These are phyloP conservation scores for Aspergillus neoniger DNA, from an alignment of 2,329 filamentous ascomycete genomes.

Conservation along the genomic window DNA sequence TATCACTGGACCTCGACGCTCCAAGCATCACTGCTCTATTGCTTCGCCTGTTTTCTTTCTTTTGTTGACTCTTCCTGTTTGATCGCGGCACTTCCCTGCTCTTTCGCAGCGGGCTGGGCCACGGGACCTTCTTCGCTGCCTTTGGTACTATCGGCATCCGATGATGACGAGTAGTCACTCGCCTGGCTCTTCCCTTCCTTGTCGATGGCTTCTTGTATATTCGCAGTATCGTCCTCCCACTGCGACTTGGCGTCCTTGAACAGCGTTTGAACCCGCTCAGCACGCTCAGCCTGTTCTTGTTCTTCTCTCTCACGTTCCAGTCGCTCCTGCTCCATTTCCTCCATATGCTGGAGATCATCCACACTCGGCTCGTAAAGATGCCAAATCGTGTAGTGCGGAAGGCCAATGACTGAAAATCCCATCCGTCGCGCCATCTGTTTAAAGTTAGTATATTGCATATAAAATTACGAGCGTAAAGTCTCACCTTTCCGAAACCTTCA, in stretches of 20 bases:
- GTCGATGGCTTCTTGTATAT: constrained; percentile 69
- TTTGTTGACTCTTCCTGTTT: neutral
- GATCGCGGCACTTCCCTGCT: neutral
- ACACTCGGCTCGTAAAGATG: constrained; percentile 99
- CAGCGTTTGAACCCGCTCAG: constrained; percentile 76
- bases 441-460: constrained; percentile 18
- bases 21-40: neutral
- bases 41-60: constrained; percentile 6
- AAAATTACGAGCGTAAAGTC: constrained; percentile 17
- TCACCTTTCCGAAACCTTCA: constrained; percentile 95
- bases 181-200: constrained; percentile 51
- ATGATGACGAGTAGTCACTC: neutral
- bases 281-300: constrained; percentile 68
- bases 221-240: constrained; percentile 87
- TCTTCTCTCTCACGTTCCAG: constrained; percentile 79
- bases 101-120: constrained; percentile 22
- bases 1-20: neutral
- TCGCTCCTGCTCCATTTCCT: constrained; percentile 92
- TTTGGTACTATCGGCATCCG: constrained; percentile 18
- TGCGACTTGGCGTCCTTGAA: constrained; percentile 76
- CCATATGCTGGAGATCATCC: constrained; percentile 96
- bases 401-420: constrained; percentile 90
- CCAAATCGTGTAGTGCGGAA: constrained; percentile 99
- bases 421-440: constrained; percentile 92
- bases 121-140: constrained; percentile 26